phyloP scores from a whole-genome alignment of 768 basidiomycete species.

The Lepiota venenata region DNA sequence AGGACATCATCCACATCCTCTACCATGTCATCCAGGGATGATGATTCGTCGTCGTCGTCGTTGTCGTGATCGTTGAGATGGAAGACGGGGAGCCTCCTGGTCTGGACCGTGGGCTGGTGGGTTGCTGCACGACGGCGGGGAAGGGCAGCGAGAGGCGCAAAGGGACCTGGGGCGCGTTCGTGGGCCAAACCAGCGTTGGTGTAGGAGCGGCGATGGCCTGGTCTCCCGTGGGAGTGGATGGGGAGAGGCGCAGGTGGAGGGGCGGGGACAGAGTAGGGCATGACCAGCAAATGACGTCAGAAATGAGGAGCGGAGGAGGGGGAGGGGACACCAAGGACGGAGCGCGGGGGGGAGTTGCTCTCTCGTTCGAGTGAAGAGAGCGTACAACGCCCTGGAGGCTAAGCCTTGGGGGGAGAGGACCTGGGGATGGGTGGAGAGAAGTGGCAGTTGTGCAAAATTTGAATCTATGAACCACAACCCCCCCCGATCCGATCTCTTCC shows the following conservation, averaged over 20 bases:
- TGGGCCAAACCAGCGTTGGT: slow-evolving; percentile 23
- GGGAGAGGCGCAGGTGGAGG: slow-evolving; percentile 20
- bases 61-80: neutral
- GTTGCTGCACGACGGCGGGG: slow-evolving; percentile 27
- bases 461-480: neutral
- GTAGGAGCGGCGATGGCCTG: slow-evolving; percentile 35
- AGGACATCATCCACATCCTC: slow-evolving; percentile 33
- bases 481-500: slow-evolving; percentile 11
- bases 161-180: slow-evolving; percentile 43
- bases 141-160: slow-evolving; percentile 41
- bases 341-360: too few relatives aligned
- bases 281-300: slow-evolving; percentile 10
- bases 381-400: neutral
- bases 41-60: slow-evolving; percentile 8
- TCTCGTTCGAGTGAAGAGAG: too few relatives aligned
- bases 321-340: neutral
- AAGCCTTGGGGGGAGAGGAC: neutral
- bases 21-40: slow-evolving; percentile 32
- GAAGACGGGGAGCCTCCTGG: neutral
- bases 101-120: neutral
- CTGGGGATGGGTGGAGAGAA: neutral
- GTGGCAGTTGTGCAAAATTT: slow-evolving; percentile 2
- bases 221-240: slow-evolving; percentile 25
- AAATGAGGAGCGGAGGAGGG: neutral
- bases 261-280: slow-evolving; percentile 30